Base-by-base conservation (phyloP, 768 basidiomycete species). In the Pholiota microspora region DNA sequence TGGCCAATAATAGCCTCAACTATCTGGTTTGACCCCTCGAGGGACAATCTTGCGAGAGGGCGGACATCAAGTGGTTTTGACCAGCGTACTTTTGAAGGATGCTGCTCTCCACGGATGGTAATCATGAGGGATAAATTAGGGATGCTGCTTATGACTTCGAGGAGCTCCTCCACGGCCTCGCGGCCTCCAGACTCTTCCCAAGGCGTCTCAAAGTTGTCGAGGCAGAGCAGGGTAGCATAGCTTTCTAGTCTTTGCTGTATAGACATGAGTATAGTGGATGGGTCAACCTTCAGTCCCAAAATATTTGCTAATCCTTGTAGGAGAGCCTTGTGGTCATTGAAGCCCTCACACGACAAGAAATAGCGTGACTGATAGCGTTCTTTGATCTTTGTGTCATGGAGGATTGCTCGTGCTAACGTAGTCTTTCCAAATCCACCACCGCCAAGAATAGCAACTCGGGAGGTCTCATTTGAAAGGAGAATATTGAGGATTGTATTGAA, bases 361-460 rank as follows among this genome's bases (percentile, higher is more conserved):
- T 64, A 53, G n/a, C 67, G 63, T 10, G 49, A 40, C 8, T 48
- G 56, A 31, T 64, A 71, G 9, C 54, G 48, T 7, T 51, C 21
- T 3, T 27, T 10, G 4, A 73, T 52, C 4, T 29, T 29, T 8
- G 62, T 42, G 10, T 68, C 57, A 45, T 69, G 64, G 6, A 70
- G 32, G 18, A 67, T 58, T 10, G 62, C 59, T 6, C 69, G 56
- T 8, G 67, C 67, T n/a, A 70, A 45, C 1, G 71, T 65, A 0
- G 71, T 73, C 51, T 71, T 73, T 0, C 71, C 70, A 10, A 71
- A 68, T 2, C 71, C 69, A 0, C 70, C 71, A 10, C 66, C 54
- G 4, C 71, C 71, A 4, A 73, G 51, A n/a, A 73, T 67, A 4
- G 61, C 65, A 7, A 69, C 28, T 16, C 57, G 59, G 10, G 62